A percentile compares a stretch with the other conserved stretches of the same genome.
phyloP scores from a whole-genome alignment of 2,329 filamentous ascomycete genomes.

The Fusarium palustre region DNA sequence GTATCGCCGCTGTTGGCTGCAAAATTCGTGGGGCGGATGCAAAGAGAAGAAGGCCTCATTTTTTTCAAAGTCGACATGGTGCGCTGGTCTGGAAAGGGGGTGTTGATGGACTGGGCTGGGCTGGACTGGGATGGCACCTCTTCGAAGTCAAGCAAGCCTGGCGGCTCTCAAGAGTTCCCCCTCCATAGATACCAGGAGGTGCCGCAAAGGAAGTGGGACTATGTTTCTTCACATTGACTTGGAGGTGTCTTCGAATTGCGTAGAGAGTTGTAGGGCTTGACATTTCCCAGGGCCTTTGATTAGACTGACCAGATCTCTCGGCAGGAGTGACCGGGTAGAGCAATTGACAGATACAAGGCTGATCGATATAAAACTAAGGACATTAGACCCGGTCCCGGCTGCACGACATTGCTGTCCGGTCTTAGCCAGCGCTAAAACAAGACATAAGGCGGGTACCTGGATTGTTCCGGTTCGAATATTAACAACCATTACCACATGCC shows the following conservation, averaged over 20 bases:
- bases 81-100: constrained; percentile 25
- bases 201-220: not conserved
- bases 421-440: constrained; percentile 18
- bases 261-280: not conserved
- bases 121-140: constrained; percentile 5
- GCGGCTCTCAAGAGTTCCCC: not conserved
- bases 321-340: not conserved
- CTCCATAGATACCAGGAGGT: too few species aligned
- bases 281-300: not conserved
- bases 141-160: constrained; percentile 3
- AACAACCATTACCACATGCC: not conserved
- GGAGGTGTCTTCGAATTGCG: not conserved
- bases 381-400: constrained; percentile 26
- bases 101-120: constrained; percentile 6
- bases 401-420: constrained; percentile 37
- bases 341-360: constrained; percentile 20
- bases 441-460: constrained; percentile 25
- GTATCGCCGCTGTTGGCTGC: constrained; percentile 1
- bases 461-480: constrained; percentile 6
- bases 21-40: constrained; percentile 28
- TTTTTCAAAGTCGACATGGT: constrained; percentile 7
- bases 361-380: constrained; percentile 22
- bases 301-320: constrained; percentile 7
- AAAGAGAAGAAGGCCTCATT: constrained; percentile 21
- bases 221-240: not conserved